Evolutionary conservation across 139 green algal species (phyloP).

Genomic region (Chlorella sp.): DNA sequence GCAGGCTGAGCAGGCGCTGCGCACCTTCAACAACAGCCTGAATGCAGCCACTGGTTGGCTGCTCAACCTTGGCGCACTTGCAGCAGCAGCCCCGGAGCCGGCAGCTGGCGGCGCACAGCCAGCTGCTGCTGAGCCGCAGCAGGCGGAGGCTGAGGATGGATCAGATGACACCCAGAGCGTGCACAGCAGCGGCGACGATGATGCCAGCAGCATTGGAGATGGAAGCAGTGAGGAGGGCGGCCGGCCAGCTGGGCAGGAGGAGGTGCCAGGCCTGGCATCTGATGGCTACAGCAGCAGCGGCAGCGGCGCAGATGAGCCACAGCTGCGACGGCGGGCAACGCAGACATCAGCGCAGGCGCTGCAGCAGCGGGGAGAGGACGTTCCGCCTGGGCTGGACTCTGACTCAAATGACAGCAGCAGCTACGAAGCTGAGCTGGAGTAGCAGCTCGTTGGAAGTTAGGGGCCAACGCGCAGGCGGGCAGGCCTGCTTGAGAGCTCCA

Average conservation of each 20-base stretch:
- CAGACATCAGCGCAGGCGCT: background rate
- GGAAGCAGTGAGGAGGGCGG: background rate
- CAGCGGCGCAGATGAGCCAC: background rate
- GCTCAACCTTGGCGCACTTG: background rate
- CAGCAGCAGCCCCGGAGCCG: background rate
- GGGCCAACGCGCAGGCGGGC: no score
- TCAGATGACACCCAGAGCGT: background rate
- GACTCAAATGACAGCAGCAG: background rate
- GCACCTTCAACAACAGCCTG: constrained; percentile 28
- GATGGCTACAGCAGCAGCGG: no score
- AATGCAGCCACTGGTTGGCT: constrained; percentile 16
- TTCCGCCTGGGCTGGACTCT: background rate
- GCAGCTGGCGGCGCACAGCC: no score
- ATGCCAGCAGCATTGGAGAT: background rate
- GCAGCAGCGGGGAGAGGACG: background rate
- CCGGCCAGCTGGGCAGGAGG: no score
- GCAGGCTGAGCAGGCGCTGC: constrained; percentile 32
- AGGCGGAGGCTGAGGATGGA: background rate
- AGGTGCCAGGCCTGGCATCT: no score
- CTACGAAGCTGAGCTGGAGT: background rate
- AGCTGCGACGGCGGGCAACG: background rate
- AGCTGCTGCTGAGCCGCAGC: background rate
- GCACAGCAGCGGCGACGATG: background rate
- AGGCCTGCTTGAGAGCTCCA: no score
- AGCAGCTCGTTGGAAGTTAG: no score